phyloP scores from a whole-genome alignment of 768 basidiomycete species.

The Amanita fuliginea region DNA sequence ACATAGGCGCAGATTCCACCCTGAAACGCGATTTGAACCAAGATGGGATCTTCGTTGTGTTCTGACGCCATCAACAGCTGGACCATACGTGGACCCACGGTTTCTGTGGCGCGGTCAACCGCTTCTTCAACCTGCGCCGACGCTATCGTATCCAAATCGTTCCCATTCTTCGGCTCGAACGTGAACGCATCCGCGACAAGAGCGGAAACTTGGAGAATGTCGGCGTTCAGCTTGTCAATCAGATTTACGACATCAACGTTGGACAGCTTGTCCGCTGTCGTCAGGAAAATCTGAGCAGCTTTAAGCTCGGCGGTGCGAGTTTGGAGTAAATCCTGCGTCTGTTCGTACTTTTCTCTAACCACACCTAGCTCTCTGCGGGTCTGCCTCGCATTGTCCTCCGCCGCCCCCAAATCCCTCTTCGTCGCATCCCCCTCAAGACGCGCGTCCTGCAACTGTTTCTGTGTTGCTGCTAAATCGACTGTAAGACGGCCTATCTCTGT shows the following conservation, averaged over 20 bases:
- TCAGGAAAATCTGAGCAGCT: conserved; percentile 36
- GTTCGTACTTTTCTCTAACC: conserved; percentile 12
- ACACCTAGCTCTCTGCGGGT: conserved; percentile 10
- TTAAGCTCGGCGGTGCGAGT: conserved; percentile 36
- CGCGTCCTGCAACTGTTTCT: not conserved
- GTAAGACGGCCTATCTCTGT: not conserved
- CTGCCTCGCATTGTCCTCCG: conserved; percentile 11
- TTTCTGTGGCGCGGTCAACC: conserved; percentile 17
- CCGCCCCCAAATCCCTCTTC: conserved; percentile 10
- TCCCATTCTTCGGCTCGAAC: conserved; percentile 15
- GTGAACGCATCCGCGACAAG: conserved; percentile 34
- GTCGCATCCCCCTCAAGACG: conserved; percentile 4
- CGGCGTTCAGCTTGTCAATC: conserved; percentile 36
- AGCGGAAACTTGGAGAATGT: conserved; percentile 40
- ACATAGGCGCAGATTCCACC: conserved; percentile 33
- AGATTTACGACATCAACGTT: conserved; percentile 36
- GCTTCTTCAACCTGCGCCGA: conserved; percentile 18
- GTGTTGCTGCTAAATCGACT: not conserved
- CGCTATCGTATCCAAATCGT: conserved; percentile 4
- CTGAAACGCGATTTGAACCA: conserved; percentile 35
- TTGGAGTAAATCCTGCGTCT: conserved; percentile 21
- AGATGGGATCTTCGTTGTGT: conserved; percentile 27
- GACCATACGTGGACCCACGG: conserved; percentile 26
- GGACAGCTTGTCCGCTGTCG: conserved; percentile 32
- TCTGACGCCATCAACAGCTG: conserved; percentile 25